These are phyloP conservation scores for Termitomyces sp. DNA, from an alignment of 768 basidiomycete species.

Conservation along the genomic window DNA sequence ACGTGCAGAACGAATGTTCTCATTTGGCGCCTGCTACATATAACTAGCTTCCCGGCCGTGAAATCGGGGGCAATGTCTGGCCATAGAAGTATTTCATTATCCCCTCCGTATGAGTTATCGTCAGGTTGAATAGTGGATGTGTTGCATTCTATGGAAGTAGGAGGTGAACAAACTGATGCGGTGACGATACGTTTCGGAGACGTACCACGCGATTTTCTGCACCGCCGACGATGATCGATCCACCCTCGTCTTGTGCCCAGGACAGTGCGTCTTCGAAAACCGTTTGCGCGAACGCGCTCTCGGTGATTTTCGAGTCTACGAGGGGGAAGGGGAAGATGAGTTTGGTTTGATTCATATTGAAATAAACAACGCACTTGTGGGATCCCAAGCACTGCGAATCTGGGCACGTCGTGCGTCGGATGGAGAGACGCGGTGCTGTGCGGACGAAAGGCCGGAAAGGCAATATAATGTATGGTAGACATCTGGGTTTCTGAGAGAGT, in stretches of 20 bases:
- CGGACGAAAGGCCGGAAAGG: conserved; percentile 82
- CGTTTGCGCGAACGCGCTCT: conserved; percentile 21
- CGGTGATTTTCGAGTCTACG: conserved; percentile 32
- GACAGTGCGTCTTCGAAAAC: conserved; percentile 54
- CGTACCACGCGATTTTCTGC: conserved; percentile 61
- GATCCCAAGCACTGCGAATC: conserved; percentile 37
- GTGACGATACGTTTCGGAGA: conserved; percentile 5
- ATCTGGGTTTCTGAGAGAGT: conserved; percentile 64
- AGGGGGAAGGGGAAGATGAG: conserved; percentile 19
- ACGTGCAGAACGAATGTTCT: background rate
- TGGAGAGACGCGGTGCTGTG: conserved; percentile 74
- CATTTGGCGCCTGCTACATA: background rate
- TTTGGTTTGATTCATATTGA: background rate
- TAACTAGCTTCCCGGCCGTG: background rate
- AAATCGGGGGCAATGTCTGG: conserved; percentile 43
- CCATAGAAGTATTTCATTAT: conserved; percentile 75
- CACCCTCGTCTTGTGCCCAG: conserved; percentile 70
- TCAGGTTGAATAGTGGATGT: conserved; percentile 76
- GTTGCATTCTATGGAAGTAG: conserved; percentile 64
- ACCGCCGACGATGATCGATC: conserved; percentile 53
- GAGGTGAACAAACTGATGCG: background rate
- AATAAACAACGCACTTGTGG: background rate
- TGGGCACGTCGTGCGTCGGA: conserved; percentile 33
- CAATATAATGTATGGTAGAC: conserved; percentile 95
- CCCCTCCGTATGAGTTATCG: conserved; percentile 59